Evolutionary conservation across 2,329 filamentous ascomycete genomes (phyloP).

Genomic region (Macrophomina phaseolina): DNA sequence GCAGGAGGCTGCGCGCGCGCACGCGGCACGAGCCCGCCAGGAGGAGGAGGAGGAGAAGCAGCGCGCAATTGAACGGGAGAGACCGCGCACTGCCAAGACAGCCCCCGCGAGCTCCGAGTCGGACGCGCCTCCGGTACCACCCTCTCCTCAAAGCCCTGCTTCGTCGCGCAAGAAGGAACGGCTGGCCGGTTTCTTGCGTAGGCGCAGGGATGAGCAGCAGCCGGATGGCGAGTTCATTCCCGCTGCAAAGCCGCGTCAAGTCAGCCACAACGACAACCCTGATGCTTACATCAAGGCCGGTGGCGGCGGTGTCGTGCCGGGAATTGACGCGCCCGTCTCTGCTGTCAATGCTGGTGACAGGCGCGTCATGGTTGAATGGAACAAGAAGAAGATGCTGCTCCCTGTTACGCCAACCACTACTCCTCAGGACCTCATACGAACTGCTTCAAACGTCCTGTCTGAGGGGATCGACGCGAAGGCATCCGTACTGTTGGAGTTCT

Average conservation of each 20-base stretch:
- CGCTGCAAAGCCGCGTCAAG: slow-evolving; percentile 33
- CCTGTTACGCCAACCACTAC: slow-evolving; percentile 77
- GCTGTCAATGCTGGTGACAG: slow-evolving; percentile 79
- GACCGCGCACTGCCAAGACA: slow-evolving; percentile 17
- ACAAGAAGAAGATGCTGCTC: slow-evolving; percentile 71
- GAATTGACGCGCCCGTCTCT: slow-evolving; percentile 77
- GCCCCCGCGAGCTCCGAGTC: background rate
- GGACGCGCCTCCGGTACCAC: slow-evolving; percentile 6
- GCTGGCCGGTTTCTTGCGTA: slow-evolving; percentile 41
- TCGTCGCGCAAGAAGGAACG: slow-evolving; percentile 31
- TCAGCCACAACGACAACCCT: slow-evolving; percentile 32
- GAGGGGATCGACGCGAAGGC: slow-evolving; percentile 68
- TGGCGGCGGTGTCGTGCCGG: slow-evolving; percentile 56
- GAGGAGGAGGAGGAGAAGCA: slow-evolving; percentile 36
- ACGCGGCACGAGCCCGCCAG: slow-evolving; percentile 37
- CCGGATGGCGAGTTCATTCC: slow-evolving; percentile 32
- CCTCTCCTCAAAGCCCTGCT: slow-evolving; percentile 2
- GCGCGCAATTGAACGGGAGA: slow-evolving; percentile 5
- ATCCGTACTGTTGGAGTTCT: slow-evolving; percentile 79
- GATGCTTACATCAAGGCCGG: slow-evolving; percentile 46
- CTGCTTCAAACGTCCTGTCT: slow-evolving; percentile 67
- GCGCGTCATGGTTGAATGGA: slow-evolving; percentile 75
- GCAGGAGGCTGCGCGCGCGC: slow-evolving; percentile 39
- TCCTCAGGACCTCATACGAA: slow-evolving; percentile 72
- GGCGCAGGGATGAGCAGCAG: slow-evolving; percentile 40